Percentiles rank a stretch among this genome's conserved stretches.
Evolutionary conservation across 2,329 filamentous ascomycete genomes (phyloP).

Genomic region (Xylariales sp.): DNA sequence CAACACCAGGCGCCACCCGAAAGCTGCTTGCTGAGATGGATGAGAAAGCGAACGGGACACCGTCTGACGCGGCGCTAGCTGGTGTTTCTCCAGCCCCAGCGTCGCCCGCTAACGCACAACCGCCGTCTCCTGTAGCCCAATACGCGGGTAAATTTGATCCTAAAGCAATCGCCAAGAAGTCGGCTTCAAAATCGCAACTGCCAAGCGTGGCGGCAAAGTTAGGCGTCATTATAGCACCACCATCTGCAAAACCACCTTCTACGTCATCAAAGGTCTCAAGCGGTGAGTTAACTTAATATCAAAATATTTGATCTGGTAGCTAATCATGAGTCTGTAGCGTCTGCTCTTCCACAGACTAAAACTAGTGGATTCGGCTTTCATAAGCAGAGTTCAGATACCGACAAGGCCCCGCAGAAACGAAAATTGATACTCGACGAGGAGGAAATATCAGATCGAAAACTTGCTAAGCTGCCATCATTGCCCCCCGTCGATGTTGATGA

Average conservation of each 20-base stretch:
- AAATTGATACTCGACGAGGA: conserved; percentile 90
- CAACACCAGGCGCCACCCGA: conserved; percentile 71
- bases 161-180: conserved; percentile 86
- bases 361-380: conserved; percentile 86
- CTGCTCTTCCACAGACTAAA: conserved; percentile 75
- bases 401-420: conserved; percentile 76
- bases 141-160: conserved; percentile 87
- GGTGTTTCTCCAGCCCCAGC: conserved; percentile 60
- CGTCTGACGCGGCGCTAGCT: conserved; percentile 61
- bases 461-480: conserved; percentile 88
- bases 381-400: conserved; percentile 72
- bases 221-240: conserved; percentile 59
- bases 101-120: conserved; percentile 59
- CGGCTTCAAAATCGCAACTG: conserved; percentile 67
- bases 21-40: conserved; percentile 80
- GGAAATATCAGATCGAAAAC: conserved; percentile 84
- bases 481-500: conserved; percentile 72
- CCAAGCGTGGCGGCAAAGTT: conserved; percentile 65
- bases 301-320: conserved; percentile 25
- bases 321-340: conserved; percentile 53
- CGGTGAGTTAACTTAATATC: conserved; percentile 49
- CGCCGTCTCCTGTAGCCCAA: conserved; percentile 64
- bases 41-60: conserved; percentile 68
- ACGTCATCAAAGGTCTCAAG: conserved; percentile 50
- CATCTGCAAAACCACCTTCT: conserved; percentile 49